Base-by-base conservation (phyloP, 805 yeast species). In the Candida tammaniensis region DNA sequence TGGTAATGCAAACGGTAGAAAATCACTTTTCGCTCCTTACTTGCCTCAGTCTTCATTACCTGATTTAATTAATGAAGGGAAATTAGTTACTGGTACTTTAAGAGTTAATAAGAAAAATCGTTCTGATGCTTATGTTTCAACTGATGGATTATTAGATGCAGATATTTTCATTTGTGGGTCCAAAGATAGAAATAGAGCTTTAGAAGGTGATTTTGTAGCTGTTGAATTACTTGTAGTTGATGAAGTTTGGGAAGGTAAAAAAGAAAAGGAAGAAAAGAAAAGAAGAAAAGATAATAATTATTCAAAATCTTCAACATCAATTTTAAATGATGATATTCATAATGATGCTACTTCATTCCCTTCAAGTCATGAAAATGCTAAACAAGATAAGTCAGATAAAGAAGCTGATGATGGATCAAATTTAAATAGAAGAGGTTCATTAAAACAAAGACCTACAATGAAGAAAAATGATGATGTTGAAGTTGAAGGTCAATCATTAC, bases 101-200 rank as follows among this genome's bases (percentile, higher is more conserved):
- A 76, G 98, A 46, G 98, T 93, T 27, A 93, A 93, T 64, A 89
- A 88, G 61, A 93, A 93, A 61, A 93, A 93, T 58, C 74, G 98
- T 50, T 87, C 96, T 1, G 98, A 93, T 62, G 98, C 98, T 0
- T 93, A 94, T 62, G 98, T 93, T n/a, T 80, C 96, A 5, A 91
- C 98, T 1, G 97, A 89, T 57, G 96, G 96, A 1, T 74, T 89
- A 20, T 72, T 93, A 43, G 98, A 93, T 60, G 95, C 98, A 0
- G 98, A 93, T 59, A 87, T 93, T 42, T 93, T 88, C 54, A 93
- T 93, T 46, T 93, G 98, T 67, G 98, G 98, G 8, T 89, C 98
- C 8, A 93, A 93, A 58, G 98, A 93, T 61, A 84, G 98, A 58
- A 93, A 93, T 61, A 80, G 98, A 57, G 98, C 98, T 2, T 68